A percentile compares a stretch with the other conserved stretches of the same genome.
These are phyloP conservation scores for Clavispora vitiphila DNA, from an alignment of 805 yeast genomes.

Conservation along the genomic window DNA sequence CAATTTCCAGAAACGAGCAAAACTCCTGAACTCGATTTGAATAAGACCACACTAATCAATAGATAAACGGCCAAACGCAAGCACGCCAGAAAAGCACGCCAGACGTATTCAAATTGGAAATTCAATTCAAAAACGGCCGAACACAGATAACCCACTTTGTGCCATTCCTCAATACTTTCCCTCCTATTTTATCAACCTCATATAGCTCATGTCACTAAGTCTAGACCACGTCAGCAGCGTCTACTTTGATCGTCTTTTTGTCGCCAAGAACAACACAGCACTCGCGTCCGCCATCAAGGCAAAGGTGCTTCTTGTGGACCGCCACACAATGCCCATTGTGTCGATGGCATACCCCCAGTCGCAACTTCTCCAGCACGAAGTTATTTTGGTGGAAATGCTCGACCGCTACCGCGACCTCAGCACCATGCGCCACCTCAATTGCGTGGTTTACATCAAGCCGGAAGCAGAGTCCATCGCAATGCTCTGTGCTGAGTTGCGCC, in stretches of 20 bases:
- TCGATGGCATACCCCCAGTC: constrained; percentile 91
- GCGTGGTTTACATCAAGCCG: constrained; percentile 78
- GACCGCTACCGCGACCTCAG: constrained; percentile 63
- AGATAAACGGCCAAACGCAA: too few relatives aligned
- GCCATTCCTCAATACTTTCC: too few relatives aligned
- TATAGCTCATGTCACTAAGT: constrained; percentile 12
- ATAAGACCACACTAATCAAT: too few relatives aligned
- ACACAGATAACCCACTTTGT: too few relatives aligned
- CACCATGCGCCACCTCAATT: constrained; percentile 58
- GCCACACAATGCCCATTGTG: constrained; percentile 72
- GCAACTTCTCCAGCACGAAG: constrained; percentile 71
- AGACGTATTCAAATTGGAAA: too few relatives aligned
- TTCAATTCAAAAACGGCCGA: too few relatives aligned
- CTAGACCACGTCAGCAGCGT: constrained; percentile 14
- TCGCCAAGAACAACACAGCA: constrained; percentile 13
- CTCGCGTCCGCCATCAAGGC: constrained; percentile 35
- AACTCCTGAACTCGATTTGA: too few relatives aligned
- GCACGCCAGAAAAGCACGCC: too few relatives aligned
- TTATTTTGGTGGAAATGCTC: constrained; percentile 68
- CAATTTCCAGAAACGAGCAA: too few relatives aligned
- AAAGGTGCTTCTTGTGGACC: constrained; percentile 74
- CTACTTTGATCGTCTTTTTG: constrained; percentile 17
- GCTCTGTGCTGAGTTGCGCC: constrained; percentile 61
- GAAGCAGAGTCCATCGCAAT: constrained; percentile 54
- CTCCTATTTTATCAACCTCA: too few relatives aligned